A percentile compares a stretch with the other conserved stretches of the same genome.
Conservation (phyloP, 169 alveolate genomes). For the Plasmodium gaboni region DNA sequence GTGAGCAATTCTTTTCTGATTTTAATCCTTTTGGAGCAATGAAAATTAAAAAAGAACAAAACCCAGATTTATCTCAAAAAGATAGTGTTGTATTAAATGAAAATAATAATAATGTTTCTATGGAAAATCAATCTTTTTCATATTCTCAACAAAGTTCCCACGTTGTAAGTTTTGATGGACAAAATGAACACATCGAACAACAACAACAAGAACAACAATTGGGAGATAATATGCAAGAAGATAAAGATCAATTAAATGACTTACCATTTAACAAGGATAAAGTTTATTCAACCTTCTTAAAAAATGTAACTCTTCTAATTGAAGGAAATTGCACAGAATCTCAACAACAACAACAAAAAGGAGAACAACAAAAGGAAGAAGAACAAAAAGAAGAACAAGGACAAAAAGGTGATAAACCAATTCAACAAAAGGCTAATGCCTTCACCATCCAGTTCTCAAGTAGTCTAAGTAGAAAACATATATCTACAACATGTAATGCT, state of each 20-base stretch:
- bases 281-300: conserved; percentile 9
- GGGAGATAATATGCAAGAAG: neutral
- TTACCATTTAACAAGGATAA: conserved; percentile 29
- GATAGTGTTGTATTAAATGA: neutral
- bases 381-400: neutral
- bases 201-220: neutral
- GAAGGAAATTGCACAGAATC: conserved; percentile 24
- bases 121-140: neutral
- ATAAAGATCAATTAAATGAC: neutral
- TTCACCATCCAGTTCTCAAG: no score
- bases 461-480: neutral
- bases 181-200: neutral
- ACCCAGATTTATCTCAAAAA: neutral
- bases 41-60: neutral
- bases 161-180: neutral
- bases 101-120: neutral
- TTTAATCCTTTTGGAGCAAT: neutral
- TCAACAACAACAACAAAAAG: neutral
- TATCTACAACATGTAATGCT: neutral
- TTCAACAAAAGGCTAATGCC: no score
- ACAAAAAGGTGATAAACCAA: no score
- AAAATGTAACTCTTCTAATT: conserved; percentile 10
- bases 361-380: neutral
- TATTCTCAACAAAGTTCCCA: conserved; percentile 27
- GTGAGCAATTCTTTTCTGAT: neutral